Percentiles rank a stretch among this genome's conserved stretches.
Conservation (phyloP, 2,329 filamentous ascomycete genomes). For the Hypoxylon rubiginosum region DNA sequence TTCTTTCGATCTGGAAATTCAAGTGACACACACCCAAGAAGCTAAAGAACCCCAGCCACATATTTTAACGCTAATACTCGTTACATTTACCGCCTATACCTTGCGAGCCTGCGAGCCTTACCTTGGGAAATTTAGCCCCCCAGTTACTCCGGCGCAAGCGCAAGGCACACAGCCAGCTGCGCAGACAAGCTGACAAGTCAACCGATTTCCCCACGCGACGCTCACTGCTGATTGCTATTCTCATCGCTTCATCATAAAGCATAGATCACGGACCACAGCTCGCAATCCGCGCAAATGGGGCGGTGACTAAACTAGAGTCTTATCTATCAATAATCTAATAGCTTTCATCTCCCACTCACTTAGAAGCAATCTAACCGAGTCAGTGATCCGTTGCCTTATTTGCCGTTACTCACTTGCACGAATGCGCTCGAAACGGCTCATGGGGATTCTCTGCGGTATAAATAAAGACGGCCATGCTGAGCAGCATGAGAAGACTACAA, state of each 20-base stretch:
- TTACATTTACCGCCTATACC: not conserved
- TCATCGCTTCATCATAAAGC: conserved; percentile 2
- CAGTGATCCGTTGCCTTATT: not conserved
- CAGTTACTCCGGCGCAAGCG: not conserved
- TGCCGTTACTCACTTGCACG: conserved; percentile 8
- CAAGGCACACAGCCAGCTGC: not conserved
- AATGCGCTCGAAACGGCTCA: conserved; percentile 36
- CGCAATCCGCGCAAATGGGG: not conserved
- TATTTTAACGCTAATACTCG: not conserved
- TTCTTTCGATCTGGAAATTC: not conserved
- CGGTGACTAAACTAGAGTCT: not conserved
- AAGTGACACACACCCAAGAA: not conserved
- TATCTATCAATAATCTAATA: conserved; percentile 8
- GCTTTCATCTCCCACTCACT: not conserved
- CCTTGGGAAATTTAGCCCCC: not conserved
- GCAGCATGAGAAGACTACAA: conserved; percentile 42
- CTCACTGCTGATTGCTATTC: not conserved
- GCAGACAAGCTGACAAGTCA: not conserved
- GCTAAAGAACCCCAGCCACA: not conserved
- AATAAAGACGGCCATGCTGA: conserved; percentile 45
- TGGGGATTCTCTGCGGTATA: conserved; percentile 46
- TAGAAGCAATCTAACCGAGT: not conserved
- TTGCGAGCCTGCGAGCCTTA: not conserved
- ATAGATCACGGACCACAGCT: not conserved
- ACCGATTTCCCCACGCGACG: conserved; percentile 1